Conservation (phyloP, 768 basidiomycete genomes). For the Gloeostereum incarnatum region DNA sequence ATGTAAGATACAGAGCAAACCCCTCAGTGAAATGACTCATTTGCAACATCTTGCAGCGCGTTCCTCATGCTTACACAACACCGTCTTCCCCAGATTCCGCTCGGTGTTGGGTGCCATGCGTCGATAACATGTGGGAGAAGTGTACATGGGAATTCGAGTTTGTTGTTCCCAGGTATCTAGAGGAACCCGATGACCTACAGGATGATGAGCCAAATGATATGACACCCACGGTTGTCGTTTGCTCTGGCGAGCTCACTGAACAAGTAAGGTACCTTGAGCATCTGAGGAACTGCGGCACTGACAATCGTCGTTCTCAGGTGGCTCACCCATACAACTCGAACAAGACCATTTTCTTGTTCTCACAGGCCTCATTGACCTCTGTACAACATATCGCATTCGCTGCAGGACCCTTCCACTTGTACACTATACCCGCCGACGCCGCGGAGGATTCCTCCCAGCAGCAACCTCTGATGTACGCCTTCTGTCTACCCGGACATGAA, state of each 20-base stretch:
- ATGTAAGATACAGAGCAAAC: conserved; percentile 57
- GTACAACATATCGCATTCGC: conserved; percentile 97
- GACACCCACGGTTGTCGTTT: conserved; percentile 78
- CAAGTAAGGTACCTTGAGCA: conserved; percentile 44
- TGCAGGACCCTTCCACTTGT: conserved; percentile 86
- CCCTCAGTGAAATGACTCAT: conserved; percentile 9
- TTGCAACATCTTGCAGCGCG: conserved; percentile 42
- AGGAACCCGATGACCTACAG: conserved; percentile 45
- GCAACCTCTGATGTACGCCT: conserved; percentile 78
- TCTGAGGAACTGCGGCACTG: conserved; percentile 5
- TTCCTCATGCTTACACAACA: conserved; percentile 89
- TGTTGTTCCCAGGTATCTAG: conserved; percentile 78
- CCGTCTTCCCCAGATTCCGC: conserved; percentile 85
- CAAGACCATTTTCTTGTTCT: conserved; percentile 92
- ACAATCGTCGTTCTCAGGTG: conserved; percentile 38
- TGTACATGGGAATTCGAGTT: conserved; percentile 99
- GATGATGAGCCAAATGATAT: conserved; percentile 49
- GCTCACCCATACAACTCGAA: conserved; percentile 89
- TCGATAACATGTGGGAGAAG: conserved; percentile 92
- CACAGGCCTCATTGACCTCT: conserved; percentile 78
- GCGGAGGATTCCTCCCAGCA: conserved; percentile 52
- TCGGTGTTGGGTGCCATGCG: conserved; percentile 98
- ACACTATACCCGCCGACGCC: conserved; percentile 56
- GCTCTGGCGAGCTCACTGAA: conserved; percentile 92
- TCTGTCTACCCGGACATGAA: conserved; percentile 89